phyloP scores from a whole-genome alignment of 2,329 filamentous ascomycete genomes.

The Botryotinia globosa region DNA sequence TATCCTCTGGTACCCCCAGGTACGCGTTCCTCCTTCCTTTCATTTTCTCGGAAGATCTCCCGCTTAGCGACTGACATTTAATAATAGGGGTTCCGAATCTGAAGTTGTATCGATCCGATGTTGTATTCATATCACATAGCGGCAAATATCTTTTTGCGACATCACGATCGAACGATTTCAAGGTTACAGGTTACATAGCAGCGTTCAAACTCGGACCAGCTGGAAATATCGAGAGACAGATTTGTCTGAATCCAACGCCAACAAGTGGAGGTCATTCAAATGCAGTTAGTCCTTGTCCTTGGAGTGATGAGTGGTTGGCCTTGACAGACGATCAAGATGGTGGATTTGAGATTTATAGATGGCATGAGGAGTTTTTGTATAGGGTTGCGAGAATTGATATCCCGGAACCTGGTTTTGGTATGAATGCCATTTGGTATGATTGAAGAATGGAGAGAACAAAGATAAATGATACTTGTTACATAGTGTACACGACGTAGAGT shows the following conservation, averaged over 20 bases:
- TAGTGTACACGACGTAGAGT: neutral
- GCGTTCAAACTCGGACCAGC: conserved; percentile 69
- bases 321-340: conserved; percentile 86
- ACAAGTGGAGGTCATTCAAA: conserved; percentile 88
- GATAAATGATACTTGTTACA: neutral
- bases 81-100: conserved; percentile 31
- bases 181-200: conserved; percentile 77
- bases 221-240: conserved; percentile 72
- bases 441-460: conserved; percentile 38
- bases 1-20: conserved; percentile 80
- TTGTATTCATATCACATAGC: conserved; percentile 69
- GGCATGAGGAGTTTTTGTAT: conserved; percentile 76
- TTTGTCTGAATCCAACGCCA: conserved; percentile 78
- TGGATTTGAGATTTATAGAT: conserved; percentile 83
- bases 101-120: conserved; percentile 78
- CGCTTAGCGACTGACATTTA: neutral
- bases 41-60: conserved; percentile 38
- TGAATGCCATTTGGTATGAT: conserved; percentile 97
- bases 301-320: conserved; percentile 85
- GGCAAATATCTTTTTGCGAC: conserved; percentile 80
- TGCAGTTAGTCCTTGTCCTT: conserved; percentile 79
- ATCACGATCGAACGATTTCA: conserved; percentile 72
- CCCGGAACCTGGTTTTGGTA: conserved; percentile 85
- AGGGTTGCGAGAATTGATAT: conserved; percentile 75
- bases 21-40: conserved; percentile 33